Percentiles rank a stretch among this genome's conserved stretches.
These are phyloP conservation scores for Lasiodiplodia hormozganensis DNA, from an alignment of 2,329 filamentous ascomycete genomes.

Conservation along the genomic window DNA sequence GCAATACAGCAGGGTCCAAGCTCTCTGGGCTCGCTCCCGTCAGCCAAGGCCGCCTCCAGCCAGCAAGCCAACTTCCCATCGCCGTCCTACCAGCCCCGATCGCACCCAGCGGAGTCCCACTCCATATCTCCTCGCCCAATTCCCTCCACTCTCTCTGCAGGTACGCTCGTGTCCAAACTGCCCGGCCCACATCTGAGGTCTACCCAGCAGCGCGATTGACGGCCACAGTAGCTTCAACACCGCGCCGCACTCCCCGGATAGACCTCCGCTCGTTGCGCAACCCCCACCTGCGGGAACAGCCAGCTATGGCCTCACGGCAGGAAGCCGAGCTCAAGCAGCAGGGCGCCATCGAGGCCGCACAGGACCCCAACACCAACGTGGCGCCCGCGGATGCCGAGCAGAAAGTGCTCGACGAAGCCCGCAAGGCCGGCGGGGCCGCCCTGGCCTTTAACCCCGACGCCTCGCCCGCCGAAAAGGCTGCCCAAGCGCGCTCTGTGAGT, in stretches of 20 bases:
- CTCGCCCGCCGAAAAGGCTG: constrained; percentile 80
- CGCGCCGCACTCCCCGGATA: constrained; percentile 15
- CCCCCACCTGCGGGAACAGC: constrained; percentile 24
- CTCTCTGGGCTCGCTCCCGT: constrained; percentile 17
- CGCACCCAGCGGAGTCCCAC: neutral
- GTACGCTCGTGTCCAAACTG: constrained; percentile 3
- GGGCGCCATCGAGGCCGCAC: constrained; percentile 78
- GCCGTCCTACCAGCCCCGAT: constrained; percentile 9
- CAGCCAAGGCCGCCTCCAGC: constrained; percentile 21
- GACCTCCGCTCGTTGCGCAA: constrained; percentile 14
- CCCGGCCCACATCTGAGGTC: neutral
- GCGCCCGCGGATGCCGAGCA: constrained; percentile 75
- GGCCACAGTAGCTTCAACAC: constrained; percentile 2
- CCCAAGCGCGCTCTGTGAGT: constrained; percentile 77
- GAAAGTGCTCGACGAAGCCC: constrained; percentile 77
- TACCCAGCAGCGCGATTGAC: constrained; percentile 14
- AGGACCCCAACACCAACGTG: constrained; percentile 71
- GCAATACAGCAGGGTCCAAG: constrained; percentile 19
- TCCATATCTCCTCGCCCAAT: constrained; percentile 8
- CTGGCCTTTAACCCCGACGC: constrained; percentile 90
- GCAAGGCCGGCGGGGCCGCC: constrained; percentile 77
- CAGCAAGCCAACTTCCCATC: constrained; percentile 24
- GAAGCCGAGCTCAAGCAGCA: constrained; percentile 77
- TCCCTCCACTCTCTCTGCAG: neutral
- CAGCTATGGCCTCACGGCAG: constrained; percentile 26